A percentile compares a stretch with the other conserved stretches of the same genome.
Conservation (phyloP, 352 stramenopile genomes). For the Elongisporangium anandrum region DNA sequence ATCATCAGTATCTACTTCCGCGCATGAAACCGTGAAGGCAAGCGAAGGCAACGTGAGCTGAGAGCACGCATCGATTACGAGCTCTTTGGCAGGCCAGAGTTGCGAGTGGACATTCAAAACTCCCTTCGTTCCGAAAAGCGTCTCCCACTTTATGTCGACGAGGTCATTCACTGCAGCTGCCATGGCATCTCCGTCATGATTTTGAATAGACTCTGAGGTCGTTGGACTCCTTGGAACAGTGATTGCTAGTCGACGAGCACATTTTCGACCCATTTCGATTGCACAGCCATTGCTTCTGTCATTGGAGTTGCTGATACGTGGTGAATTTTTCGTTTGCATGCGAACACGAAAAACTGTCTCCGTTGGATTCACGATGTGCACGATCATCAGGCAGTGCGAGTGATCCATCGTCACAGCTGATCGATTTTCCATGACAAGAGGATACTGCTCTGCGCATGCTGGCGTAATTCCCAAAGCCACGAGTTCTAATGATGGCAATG, state of each 20-base stretch:
- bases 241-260: slow-evolving; percentile 33
- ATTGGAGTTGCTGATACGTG: background rate
- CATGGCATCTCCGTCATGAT: slow-evolving; percentile 8
- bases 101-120: slow-evolving; percentile 11
- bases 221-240: slow-evolving; percentile 41
- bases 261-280: slow-evolving; percentile 47
- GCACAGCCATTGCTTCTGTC: slow-evolving; percentile 10
- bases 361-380: slow-evolving; percentile 63
- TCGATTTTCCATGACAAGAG: background rate
- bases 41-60: slow-evolving; percentile 30
- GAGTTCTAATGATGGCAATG: slow-evolving; percentile 48
- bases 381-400: slow-evolving; percentile 34
- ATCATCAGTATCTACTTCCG: background rate
- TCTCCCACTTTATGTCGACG: slow-evolving; percentile 49
- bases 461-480: slow-evolving; percentile 30
- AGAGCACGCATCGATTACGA: slow-evolving; percentile 3
- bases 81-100: slow-evolving; percentile 5
- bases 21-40: slow-evolving; percentile 20
- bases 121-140: slow-evolving; percentile 41
- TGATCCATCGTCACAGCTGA: slow-evolving; percentile 37
- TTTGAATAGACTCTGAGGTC: slow-evolving; percentile 1
- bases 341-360: slow-evolving; percentile 63
- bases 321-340: slow-evolving; percentile 9
- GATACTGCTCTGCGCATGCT: slow-evolving; percentile 17
- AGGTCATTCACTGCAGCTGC: slow-evolving; percentile 28